Base-by-base conservation (phyloP, 2,329 filamentous ascomycete genomes). In the Tricladium varicosporioides region DNA sequence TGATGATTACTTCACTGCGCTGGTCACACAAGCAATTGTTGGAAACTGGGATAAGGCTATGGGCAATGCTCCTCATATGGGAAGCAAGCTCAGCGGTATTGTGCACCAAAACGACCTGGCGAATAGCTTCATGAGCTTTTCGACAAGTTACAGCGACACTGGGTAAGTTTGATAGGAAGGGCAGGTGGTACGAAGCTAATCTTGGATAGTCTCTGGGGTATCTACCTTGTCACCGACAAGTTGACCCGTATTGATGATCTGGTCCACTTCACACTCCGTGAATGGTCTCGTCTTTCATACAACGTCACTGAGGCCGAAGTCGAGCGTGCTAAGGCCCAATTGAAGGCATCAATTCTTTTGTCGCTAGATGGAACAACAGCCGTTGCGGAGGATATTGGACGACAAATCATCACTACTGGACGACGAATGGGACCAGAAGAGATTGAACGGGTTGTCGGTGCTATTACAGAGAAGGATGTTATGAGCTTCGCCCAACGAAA, bases 41-140 rank as follows among this genome's bases (percentile, higher is more conserved):
- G 94, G 94, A 73, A 99, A 99, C 87, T 99, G 96, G 87, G 94
- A 99, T 81, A 94, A 94, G 79, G 90, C 94, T 68, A 93, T 97
- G 86, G 94, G 95, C 73, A 96, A 94, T 77, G 94, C 94, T 59
- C 88, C 92, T 65, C 94, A 97, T 81, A 88, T 97, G 73, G 94
- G 95, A 70, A 96, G 92, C 89, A 97, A 95, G 84, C 91, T 99
- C 70, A 96, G 91, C 81, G 87, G 88, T 65, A 91, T 94, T 71
- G 88, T 99, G 67, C 90, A 95, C 83, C 87, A 96, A 78, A 86
- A 97, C 79, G 88, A 92, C 75, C 85, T 99, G 62, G 94, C 94
- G 76, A 99, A 96, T 82, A 97, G 92, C 85, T 99, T 97, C 84
- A 99, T 99, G 95, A 96, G 91, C 81, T 99, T 99, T 81, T 97